phyloP scores from a whole-genome alignment of 2,329 filamentous ascomycete species.

The Monilinia vaccinii-corymbosi region DNA sequence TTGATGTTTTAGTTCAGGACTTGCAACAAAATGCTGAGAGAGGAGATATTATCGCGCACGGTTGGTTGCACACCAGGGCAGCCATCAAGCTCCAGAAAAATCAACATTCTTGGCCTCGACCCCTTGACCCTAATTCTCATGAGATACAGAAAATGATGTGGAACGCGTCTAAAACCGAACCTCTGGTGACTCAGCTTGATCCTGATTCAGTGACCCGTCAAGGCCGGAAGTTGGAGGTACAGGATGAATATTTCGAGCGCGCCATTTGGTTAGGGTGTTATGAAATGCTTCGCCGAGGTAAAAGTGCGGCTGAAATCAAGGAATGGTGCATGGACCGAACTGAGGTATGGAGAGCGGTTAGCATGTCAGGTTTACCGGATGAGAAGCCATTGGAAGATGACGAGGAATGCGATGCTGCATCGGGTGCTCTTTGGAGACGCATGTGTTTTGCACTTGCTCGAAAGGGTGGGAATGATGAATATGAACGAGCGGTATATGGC shows the following conservation, averaged over 20 bases:
- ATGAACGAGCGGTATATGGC: conserved; percentile 85
- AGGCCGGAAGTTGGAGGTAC: conserved; percentile 62
- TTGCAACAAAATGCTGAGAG: conserved; percentile 68
- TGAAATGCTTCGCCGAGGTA: conserved; percentile 83
- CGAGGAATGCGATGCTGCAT: conserved; percentile 37
- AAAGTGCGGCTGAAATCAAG: conserved; percentile 60
- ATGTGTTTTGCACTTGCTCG: conserved; percentile 67
- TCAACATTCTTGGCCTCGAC: conserved; percentile 56
- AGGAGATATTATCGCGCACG: conserved; percentile 74
- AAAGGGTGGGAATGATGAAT: conserved; percentile 60
- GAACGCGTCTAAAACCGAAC: conserved; percentile 49
- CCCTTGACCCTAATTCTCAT: conserved; percentile 53
- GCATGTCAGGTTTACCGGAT: conserved; percentile 64
- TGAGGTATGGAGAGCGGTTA: conserved; percentile 82
- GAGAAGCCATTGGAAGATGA: conserved; percentile 38
- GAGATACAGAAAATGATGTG: conserved; percentile 47
- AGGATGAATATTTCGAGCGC: conserved; percentile 82
- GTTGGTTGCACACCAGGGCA: conserved; percentile 86
- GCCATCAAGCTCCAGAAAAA: conserved; percentile 87
- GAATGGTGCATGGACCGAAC: conserved; percentile 82
- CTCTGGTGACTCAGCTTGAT: conserved; percentile 78
- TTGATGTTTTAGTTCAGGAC: conserved; percentile 68
- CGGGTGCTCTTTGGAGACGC: conserved; percentile 62
- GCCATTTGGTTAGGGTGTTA: conserved; percentile 92
- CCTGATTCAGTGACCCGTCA: conserved; percentile 84